These are phyloP conservation scores for Eucalyptus cloeziana DNA, from an alignment of 345 rosid genomes.

Conservation along the genomic window DNA sequence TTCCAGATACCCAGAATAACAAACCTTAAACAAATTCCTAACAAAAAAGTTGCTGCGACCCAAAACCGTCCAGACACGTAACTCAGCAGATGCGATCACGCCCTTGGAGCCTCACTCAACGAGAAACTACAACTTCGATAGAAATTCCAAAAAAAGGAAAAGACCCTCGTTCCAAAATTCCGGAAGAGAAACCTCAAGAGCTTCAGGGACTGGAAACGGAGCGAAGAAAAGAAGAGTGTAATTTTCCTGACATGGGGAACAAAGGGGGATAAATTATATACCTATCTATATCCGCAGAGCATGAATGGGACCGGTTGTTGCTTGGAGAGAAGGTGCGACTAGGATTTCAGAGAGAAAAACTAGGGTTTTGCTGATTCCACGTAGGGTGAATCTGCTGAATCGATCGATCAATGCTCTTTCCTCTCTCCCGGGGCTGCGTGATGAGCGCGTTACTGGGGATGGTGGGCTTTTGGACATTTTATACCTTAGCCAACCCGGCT, in stretches of 20 bases:
- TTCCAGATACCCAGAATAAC: neutral
- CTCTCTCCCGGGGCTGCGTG: neutral
- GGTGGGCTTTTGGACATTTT: neutral
- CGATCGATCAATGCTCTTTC: neutral
- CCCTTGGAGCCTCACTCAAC: neutral
- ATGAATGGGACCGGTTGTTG: neutral
- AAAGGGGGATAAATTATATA: neutral
- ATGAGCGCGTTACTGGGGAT: neutral
- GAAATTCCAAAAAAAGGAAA: neutral
- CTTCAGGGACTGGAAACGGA: neutral
- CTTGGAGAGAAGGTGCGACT: neutral
- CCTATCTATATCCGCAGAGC: neutral
- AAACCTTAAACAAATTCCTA: neutral
- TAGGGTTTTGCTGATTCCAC: neutral
- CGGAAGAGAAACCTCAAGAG: neutral
- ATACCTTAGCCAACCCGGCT: neutral
- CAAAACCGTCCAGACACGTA: neutral
- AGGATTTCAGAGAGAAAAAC: neutral
- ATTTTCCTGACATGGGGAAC: neutral
- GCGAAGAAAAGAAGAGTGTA: neutral
- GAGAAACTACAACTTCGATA: neutral
- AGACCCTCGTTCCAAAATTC: neutral
- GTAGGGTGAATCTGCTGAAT: neutral
- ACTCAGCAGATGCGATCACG: neutral
- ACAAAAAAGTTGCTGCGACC: neutral